Conservation (phyloP, 75 land plant species). For the Sequoiadendron giganteum region DNA sequence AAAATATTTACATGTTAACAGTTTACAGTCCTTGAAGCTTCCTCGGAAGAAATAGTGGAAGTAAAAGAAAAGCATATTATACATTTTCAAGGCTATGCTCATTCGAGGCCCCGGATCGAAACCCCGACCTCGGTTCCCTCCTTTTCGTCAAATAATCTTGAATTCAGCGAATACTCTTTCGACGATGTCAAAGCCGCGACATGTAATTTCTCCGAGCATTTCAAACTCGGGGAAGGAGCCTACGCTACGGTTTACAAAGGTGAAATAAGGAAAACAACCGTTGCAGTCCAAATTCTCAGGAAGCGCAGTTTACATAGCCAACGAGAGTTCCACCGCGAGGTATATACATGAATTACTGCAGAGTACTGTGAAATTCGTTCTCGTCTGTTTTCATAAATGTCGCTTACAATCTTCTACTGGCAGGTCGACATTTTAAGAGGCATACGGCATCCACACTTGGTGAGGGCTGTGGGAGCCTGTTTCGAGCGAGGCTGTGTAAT, state of each 20-base stretch:
- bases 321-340: constrained; percentile 59
- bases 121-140: not conserved
- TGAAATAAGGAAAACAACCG: constrained; percentile 47
- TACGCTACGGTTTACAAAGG: constrained; percentile 46
- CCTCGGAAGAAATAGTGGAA: not conserved
- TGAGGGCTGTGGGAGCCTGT: constrained; percentile 62
- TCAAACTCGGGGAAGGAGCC: constrained; percentile 62
- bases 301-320: constrained; percentile 32
- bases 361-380: too few relatives aligned
- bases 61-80: not conserved
- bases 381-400: constrained; percentile 10
- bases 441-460: constrained; percentile 65
- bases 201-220: constrained; percentile 19
- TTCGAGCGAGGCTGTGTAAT: constrained; percentile 60
- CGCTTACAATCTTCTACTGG: not conserved
- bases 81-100: not conserved
- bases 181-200: constrained; percentile 27
- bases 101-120: not conserved
- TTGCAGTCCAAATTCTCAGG: constrained; percentile 52
- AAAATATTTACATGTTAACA: not conserved
- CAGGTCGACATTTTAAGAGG: constrained; percentile 54
- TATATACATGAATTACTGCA: too few relatives aligned
- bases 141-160: not conserved
- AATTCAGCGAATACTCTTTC: not conserved
- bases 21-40: not conserved